phyloP scores from a whole-genome alignment of 495 filamentous ascomycete species.

The Xanthoparmelia taractica region DNA sequence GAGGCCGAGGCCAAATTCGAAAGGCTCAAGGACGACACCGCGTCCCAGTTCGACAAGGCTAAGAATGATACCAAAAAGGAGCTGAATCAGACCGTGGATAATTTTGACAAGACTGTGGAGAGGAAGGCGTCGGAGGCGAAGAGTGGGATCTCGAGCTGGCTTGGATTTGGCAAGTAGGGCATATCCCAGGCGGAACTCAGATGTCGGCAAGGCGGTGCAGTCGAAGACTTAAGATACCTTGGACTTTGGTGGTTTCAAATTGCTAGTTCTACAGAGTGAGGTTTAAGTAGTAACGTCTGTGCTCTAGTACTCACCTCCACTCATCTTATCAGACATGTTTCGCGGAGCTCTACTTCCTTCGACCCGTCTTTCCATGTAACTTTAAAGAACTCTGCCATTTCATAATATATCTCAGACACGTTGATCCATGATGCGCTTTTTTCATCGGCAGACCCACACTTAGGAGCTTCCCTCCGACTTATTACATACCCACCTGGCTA shows the following conservation, averaged over 20 bases:
- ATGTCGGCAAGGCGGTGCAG: neutral
- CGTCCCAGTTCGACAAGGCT: constrained; percentile 57
- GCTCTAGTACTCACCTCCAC: neutral
- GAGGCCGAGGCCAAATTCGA: constrained; percentile 23
- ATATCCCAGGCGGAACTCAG: neutral
- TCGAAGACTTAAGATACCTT: neutral
- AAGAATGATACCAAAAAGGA: constrained; percentile 34
- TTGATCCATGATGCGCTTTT: neutral
- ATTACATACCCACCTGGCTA: neutral
- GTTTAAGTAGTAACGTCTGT: neutral
- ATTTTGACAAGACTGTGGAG: constrained; percentile 65
- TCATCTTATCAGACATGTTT: neutral
- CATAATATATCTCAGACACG: neutral
- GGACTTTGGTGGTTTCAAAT: neutral
- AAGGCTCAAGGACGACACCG: constrained; percentile 36
- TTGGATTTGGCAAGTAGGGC: constrained; percentile 56
- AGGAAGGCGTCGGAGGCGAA: constrained; percentile 70
- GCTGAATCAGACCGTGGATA: constrained; percentile 35
- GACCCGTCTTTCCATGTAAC: neutral
- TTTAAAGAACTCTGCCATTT: neutral
- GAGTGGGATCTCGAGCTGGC: constrained; percentile 71
- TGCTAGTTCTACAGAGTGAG: neutral
- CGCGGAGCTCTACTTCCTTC: neutral
- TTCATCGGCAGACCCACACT: neutral
- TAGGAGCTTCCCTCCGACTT: no score